These are phyloP conservation scores for Alliaria petiolata DNA, from an alignment of 345 rosid genomes.

Conservation along the genomic window DNA sequence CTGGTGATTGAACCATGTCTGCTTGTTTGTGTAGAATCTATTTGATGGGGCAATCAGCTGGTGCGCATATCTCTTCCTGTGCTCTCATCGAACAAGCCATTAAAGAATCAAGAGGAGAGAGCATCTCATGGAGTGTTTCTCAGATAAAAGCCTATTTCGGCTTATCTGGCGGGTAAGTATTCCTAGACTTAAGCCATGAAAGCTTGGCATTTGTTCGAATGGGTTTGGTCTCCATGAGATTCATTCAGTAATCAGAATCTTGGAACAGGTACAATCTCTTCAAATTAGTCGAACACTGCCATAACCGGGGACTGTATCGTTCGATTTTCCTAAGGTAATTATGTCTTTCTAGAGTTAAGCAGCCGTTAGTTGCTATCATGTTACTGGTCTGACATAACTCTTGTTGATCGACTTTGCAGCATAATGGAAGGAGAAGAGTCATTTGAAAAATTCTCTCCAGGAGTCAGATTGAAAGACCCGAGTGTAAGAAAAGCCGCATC, in stretches of 20 bases:
- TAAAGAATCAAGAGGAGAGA: constrained; percentile 66
- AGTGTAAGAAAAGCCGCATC: constrained; percentile 46
- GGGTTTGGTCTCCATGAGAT: neutral
- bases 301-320: constrained; percentile 78
- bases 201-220: neutral
- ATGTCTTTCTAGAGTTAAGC: neutral
- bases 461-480: constrained; percentile 60
- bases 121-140: constrained; percentile 68
- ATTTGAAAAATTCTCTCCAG: constrained; percentile 71
- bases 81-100: constrained; percentile 86
- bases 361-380: neutral
- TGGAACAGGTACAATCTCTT: constrained; percentile 88
- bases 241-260: too few relatives aligned
- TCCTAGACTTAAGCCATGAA: neutral
- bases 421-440: constrained; percentile 98
- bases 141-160: constrained; percentile 87
- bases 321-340: constrained; percentile 74
- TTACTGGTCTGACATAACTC: neutral
- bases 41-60: constrained; percentile 98
- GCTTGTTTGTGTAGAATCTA: constrained; percentile 55
- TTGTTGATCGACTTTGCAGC: constrained; percentile 37
- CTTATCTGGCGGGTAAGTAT: constrained; percentile 82
- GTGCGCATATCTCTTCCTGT: constrained; percentile 95
- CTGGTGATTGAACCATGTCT: neutral
- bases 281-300: constrained; percentile 71